Percentiles rank a stretch among this genome's conserved stretches.
Evolutionary conservation across 129 eudicot genomes (phyloP).

Genomic region (Ambrosia trifida): DNA sequence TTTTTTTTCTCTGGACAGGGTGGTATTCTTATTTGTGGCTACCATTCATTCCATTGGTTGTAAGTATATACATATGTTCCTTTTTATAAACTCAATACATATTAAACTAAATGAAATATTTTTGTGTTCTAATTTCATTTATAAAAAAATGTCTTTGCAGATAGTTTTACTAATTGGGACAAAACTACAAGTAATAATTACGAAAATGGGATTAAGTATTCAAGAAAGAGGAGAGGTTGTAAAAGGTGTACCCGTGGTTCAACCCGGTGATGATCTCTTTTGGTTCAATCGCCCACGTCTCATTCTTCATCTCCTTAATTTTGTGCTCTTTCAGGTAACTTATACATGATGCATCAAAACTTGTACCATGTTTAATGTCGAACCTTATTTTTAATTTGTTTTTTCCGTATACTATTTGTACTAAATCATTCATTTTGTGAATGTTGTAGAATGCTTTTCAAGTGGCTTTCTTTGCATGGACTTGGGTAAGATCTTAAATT

Average conservation of each 20-base stretch:
- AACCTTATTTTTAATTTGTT: neutral
- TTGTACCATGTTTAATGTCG: neutral
- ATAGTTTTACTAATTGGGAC: conserved; percentile 54
- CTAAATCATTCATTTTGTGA: conserved; percentile 8
- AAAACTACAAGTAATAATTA: conserved; percentile 64
- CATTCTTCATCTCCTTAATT: conserved; percentile 51
- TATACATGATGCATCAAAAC: neutral
- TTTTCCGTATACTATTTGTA: neutral
- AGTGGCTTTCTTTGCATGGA: conserved; percentile 68
- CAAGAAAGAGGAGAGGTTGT: conserved; percentile 53
- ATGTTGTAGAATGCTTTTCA: conserved; percentile 69
- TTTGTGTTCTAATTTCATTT: neutral
- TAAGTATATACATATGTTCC: conserved; percentile 31
- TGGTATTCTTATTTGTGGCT: conserved; percentile 56
- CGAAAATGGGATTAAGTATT: conserved; percentile 55
- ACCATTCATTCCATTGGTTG: conserved; percentile 63
- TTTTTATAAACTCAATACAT: neutral
- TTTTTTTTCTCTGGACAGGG: conserved; percentile 41
- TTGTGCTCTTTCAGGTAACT: conserved; percentile 58
- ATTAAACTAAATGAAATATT: neutral
- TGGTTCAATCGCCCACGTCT: conserved; percentile 71
- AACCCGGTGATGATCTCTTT: conserved; percentile 60
- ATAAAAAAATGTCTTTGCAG: conserved; percentile 29
- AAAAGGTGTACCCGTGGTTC: conserved; percentile 49
- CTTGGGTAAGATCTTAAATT: conserved; percentile 48